A percentile compares a stretch with the other conserved stretches of the same genome.
phyloP scores from a whole-genome alignment of 495 filamentous ascomycete species.

The Penicillium ochrochloron region DNA sequence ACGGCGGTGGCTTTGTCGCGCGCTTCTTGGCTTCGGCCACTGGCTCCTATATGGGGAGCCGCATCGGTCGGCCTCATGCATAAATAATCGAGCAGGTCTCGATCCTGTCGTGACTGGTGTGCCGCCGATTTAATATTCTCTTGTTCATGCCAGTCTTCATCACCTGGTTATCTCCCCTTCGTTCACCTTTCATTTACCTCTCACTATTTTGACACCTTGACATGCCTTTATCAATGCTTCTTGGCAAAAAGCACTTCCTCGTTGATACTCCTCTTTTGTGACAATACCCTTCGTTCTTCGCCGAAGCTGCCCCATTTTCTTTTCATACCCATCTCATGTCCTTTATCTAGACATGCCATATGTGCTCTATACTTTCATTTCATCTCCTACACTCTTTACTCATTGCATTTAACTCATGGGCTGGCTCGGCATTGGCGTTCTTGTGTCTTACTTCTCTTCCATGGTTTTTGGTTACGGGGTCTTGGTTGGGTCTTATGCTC shows the following conservation, averaged over 20 bases:
- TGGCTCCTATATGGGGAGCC: constrained; percentile 48
- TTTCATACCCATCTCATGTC: constrained; percentile 8
- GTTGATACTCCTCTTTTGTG: constrained; percentile 29
- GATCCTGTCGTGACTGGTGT: constrained; percentile 14
- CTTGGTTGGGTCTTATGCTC: not conserved
- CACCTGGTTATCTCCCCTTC: not conserved
- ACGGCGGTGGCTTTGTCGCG: constrained; percentile 46
- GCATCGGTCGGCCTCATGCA: constrained; percentile 40
- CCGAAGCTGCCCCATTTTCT: not conserved
- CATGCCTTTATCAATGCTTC: constrained; percentile 19
- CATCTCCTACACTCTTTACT: constrained; percentile 19
- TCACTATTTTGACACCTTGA: constrained; percentile 10
- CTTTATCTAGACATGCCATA: constrained; percentile 7
- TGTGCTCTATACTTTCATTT: not conserved
- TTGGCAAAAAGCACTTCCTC: constrained; percentile 26
- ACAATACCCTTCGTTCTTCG: constrained; percentile 29
- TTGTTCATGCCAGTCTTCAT: not conserved
- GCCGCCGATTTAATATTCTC: not conserved
- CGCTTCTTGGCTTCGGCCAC: constrained; percentile 51
- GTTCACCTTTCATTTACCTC: constrained; percentile 6
- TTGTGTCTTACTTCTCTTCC: constrained; percentile 1
- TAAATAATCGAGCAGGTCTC: constrained; percentile 39
- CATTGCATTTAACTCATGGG: constrained; percentile 17
- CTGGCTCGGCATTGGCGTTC: constrained; percentile 23
- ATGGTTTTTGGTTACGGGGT: not conserved